phyloP scores from a whole-genome alignment of 202 grass and related monocot genomes.

The Brachypodium distachyon region DNA sequence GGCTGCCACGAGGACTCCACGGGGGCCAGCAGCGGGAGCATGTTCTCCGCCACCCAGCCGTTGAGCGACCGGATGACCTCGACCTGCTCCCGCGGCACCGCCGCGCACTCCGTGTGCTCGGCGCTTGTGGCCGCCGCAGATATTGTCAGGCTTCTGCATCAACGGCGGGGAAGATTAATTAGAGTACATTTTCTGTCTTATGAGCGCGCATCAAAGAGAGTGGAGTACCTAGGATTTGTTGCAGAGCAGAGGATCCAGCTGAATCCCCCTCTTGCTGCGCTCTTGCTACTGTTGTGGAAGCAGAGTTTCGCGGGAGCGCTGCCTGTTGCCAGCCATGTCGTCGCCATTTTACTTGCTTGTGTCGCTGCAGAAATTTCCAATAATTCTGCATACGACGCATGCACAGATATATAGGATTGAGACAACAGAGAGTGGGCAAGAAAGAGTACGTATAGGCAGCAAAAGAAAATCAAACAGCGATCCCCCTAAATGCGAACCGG shows the following conservation, averaged over 20 bases:
- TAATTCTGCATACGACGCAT: too few species aligned
- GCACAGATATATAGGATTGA: too few species aligned
- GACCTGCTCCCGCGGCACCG: constrained; percentile 47
- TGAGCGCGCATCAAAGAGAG: too few species aligned
- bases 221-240: not conserved
- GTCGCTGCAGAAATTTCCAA: not conserved
- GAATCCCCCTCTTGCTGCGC: not conserved
- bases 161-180: too few species aligned
- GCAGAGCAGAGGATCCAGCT: not conserved
- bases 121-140: too few species aligned
- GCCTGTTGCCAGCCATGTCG: not conserved
- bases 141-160: too few species aligned
- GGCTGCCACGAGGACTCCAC: constrained; percentile 47
- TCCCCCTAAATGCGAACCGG: too few species aligned
- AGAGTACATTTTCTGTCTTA: too few species aligned
- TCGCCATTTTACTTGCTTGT: not conserved
- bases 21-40: constrained; percentile 61
- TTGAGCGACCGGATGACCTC: constrained; percentile 47
- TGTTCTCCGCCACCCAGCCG: constrained; percentile 40
- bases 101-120: not conserved
- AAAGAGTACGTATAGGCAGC: too few species aligned
- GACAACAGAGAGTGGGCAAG: too few species aligned
- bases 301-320: not conserved
- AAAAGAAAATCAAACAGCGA: too few species aligned
- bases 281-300: not conserved